Conservation (phyloP, 768 basidiomycete species). For the Boletus sensibilis region DNA sequence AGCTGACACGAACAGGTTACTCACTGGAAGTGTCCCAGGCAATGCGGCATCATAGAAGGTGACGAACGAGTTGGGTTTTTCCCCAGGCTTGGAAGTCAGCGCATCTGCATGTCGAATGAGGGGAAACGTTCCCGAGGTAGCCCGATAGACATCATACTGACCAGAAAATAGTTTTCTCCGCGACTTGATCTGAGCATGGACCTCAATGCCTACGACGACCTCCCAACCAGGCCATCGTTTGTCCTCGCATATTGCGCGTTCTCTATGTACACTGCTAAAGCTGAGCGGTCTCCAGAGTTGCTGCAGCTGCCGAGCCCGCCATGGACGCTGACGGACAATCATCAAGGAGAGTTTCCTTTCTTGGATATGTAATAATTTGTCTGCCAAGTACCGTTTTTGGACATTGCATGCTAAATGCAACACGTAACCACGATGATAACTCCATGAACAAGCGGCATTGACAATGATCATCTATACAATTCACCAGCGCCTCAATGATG, state of each 20-base stretch:
- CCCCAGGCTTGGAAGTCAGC: constrained; percentile 43
- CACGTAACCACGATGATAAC: neutral
- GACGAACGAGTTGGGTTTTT: constrained; percentile 70
- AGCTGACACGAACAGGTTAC: constrained; percentile 23
- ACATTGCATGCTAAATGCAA: neutral
- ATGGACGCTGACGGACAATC: constrained; percentile 19
- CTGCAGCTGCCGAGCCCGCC: constrained; percentile 14
- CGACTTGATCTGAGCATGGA: constrained; percentile 92
- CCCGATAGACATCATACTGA: constrained; percentile 27
- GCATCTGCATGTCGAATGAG: constrained; percentile 33
- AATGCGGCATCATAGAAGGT: constrained; percentile 84
- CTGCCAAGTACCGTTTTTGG: neutral
- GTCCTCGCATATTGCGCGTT: constrained; percentile 16
- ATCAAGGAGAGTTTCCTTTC: constrained; percentile 23
- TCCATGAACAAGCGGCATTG: too few relatives aligned
- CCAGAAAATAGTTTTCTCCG: constrained; percentile 86
- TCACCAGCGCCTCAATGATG: too few relatives aligned
- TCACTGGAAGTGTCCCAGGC: constrained; percentile 89
- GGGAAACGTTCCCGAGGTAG: too few relatives aligned
- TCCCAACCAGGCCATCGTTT: constrained; percentile 82
- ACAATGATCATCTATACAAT: too few relatives aligned
- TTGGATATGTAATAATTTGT: neutral
- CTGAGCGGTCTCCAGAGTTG: constrained; percentile 11
- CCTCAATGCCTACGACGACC: constrained; percentile 90
- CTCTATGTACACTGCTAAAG: neutral